phyloP scores from a whole-genome alignment of 495 filamentous ascomycete genomes.

The Aspergillus homomorphus region DNA sequence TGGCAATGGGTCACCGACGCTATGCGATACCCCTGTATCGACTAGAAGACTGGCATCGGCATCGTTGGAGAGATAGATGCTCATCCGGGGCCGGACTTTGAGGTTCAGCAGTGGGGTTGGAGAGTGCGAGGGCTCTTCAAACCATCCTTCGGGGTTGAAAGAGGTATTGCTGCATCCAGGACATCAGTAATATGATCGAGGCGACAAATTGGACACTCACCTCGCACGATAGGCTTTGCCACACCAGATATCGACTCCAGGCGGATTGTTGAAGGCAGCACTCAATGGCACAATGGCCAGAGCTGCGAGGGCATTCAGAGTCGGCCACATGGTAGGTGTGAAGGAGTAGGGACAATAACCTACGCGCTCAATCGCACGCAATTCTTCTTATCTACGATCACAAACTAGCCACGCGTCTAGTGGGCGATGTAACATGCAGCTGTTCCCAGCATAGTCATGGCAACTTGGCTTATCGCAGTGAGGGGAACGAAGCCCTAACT shows the following conservation, averaged over 20 bases:
- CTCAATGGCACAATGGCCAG: neutral
- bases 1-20: neutral
- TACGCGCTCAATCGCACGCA: too few relatives aligned
- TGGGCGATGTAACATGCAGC: too few relatives aligned
- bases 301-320: neutral
- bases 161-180: slow-evolving; percentile 43
- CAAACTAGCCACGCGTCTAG: too few relatives aligned
- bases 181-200: neutral
- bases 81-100: slow-evolving; percentile 56
- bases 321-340: neutral
- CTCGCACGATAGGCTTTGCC: slow-evolving; percentile 56
- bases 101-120: slow-evolving; percentile 52
- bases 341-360: neutral
- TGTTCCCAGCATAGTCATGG: too few relatives aligned
- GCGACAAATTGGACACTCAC: slow-evolving; percentile 20
- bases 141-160: slow-evolving; percentile 61
- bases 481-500: too few relatives aligned
- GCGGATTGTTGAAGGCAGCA: slow-evolving; percentile 26
- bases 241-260: slow-evolving; percentile 49
- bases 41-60: slow-evolving; percentile 58
- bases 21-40: slow-evolving; percentile 50
- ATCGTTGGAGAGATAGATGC: slow-evolving; percentile 47
- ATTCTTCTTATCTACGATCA: too few relatives aligned
- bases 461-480: too few relatives aligned
- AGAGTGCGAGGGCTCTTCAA: slow-evolving; percentile 42